These are phyloP conservation scores for Lipomyces yamanashiensis DNA, from an alignment of 805 yeast genomes.

Conservation along the genomic window DNA sequence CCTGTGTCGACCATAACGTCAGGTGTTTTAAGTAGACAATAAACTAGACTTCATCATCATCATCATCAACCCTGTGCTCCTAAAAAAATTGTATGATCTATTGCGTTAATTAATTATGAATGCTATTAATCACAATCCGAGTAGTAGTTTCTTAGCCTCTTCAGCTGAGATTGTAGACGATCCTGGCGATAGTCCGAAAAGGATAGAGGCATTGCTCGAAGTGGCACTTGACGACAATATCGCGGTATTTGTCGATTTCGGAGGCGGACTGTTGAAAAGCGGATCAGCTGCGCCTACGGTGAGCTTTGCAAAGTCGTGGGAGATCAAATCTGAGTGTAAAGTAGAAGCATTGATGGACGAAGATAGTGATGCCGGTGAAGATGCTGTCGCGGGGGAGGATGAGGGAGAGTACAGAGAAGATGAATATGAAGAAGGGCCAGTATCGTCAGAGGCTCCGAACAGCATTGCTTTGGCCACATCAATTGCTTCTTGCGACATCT, in stretches of 20 bases:
- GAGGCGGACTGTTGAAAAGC: slow-evolving; percentile 10
- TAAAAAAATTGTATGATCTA: too few species aligned
- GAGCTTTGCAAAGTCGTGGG: neutral
- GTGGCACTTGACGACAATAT: neutral
- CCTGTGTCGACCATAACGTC: too few species aligned
- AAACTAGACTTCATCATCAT: too few species aligned
- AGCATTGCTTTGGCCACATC: slow-evolving; percentile 8
- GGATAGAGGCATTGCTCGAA: neutral
- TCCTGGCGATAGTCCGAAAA: slow-evolving; percentile 9
- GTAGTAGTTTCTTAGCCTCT: slow-evolving; percentile 28
- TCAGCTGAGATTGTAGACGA: slow-evolving; percentile 21
- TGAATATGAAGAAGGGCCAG: neutral
- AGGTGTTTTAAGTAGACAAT: too few species aligned
- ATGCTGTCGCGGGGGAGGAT: slow-evolving; percentile 6
- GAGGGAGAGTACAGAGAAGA: slow-evolving; percentile 5
- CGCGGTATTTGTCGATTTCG: slow-evolving; percentile 14
- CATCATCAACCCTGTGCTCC: too few species aligned
- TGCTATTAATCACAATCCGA: slow-evolving; percentile 18
- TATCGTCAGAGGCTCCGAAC: slow-evolving; percentile 5
- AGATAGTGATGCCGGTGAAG: slow-evolving; percentile 10
- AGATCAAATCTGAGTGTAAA: neutral
- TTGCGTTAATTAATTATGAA: neutral
- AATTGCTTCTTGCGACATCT: neutral
- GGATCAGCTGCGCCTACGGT: neutral
- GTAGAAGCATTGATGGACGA: neutral